Percentiles rank a stretch among this genome's conserved stretches.
phyloP scores from a whole-genome alignment of 2,329 filamentous ascomycete genomes.

The Beauveria pseudobassiana region DNA sequence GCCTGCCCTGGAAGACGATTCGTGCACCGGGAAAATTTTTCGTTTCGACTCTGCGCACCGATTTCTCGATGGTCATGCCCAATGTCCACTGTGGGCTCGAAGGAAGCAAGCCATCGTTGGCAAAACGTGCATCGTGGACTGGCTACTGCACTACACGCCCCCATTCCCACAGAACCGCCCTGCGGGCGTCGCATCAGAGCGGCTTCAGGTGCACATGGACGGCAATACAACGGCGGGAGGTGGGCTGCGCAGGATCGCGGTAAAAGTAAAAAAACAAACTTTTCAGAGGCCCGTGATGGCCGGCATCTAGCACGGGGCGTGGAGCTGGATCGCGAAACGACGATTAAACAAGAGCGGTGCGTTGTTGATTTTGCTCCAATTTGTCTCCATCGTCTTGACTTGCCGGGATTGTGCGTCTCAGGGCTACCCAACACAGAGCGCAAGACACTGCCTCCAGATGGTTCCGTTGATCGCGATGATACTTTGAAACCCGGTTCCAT shows the following conservation, averaged over 20 bases:
- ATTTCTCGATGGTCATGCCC: not conserved
- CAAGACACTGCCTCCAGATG: not conserved
- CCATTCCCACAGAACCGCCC: not conserved
- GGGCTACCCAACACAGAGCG: not conserved
- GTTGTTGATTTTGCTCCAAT: not conserved
- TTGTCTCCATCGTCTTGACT: not conserved
- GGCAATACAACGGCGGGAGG: not conserved
- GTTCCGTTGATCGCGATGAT: not conserved
- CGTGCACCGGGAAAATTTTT: not conserved
- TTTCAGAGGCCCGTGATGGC: not conserved
- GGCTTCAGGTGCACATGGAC: not conserved
- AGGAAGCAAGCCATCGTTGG: not conserved
- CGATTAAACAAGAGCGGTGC: not conserved
- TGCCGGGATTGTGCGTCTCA: not conserved
- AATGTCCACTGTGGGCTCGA: not conserved
- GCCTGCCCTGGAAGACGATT: not conserved
- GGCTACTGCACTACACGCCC: conserved; percentile 3
- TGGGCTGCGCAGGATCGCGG: not conserved
- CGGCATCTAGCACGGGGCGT: not conserved
- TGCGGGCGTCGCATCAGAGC: not conserved
- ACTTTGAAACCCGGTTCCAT: not conserved
- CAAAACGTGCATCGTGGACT: conserved; percentile 10
- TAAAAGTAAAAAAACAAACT: not conserved
- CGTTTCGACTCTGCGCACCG: not conserved
- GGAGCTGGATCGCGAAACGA: not conserved